A percentile compares a stretch with the other conserved stretches of the same genome.
Evolutionary conservation across 176 grass and related monocot genomes (phyloP).

Genomic region (Oryza rufipogon): DNA sequence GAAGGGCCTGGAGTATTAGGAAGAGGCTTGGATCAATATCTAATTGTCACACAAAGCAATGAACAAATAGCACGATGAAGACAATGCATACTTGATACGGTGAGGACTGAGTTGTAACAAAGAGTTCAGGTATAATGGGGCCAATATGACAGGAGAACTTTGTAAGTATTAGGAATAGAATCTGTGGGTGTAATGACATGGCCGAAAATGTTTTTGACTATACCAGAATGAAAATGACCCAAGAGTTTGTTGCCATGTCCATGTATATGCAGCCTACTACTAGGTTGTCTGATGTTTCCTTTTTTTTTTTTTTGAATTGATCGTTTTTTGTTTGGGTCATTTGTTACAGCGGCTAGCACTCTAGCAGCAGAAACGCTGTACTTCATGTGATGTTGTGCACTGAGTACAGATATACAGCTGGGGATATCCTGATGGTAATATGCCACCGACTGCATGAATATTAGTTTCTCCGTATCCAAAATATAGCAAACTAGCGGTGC

Average conservation of each 20-base stretch:
- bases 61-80: not conserved
- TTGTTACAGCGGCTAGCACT: not conserved
- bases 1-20: not conserved
- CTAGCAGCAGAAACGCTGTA: not conserved
- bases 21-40: constrained; percentile 15
- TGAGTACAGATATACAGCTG: not conserved
- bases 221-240: not conserved
- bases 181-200: not conserved
- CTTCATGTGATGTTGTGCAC: not conserved
- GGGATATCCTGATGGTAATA: not conserved
- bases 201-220: not conserved
- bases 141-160: not conserved
- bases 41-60: not conserved
- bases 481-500: too few species aligned
- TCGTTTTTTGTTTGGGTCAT: not conserved
- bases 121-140: not conserved
- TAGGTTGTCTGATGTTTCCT: too few species aligned
- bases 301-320: too few species aligned
- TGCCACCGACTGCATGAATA: too few species aligned
- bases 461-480: too few species aligned
- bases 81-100: not conserved
- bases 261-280: too few species aligned
- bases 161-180: not conserved
- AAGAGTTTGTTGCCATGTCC: not conserved
- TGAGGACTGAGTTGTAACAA: not conserved